A percentile compares a stretch with the other conserved stretches of the same genome.
Conservation (phyloP, 208 protist species). For the Trichomonas gallinae region DNA sequence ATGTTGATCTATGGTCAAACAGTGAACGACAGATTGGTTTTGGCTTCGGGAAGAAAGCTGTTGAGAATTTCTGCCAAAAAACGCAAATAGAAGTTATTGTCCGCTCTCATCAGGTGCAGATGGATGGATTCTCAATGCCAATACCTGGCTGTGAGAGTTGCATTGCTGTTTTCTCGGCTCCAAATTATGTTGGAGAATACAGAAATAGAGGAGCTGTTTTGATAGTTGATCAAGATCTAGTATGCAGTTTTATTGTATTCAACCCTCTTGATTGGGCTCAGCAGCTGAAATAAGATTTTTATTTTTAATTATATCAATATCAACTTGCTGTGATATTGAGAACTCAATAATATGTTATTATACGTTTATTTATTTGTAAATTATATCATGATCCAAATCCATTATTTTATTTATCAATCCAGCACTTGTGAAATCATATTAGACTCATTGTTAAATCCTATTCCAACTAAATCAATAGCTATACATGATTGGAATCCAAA, state of each 20-base stretch:
- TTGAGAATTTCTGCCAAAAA: constrained; percentile 87
- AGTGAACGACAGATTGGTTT: constrained; percentile 95
- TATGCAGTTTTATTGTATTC: constrained; percentile 9
- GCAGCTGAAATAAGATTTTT: not conserved
- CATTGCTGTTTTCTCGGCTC: not conserved
- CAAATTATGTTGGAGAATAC: not conserved
- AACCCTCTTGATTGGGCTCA: not conserved
- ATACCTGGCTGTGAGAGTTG: not conserved
- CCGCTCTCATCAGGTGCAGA: constrained; percentile 80
- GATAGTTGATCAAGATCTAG: not conserved
- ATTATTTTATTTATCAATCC: no score
- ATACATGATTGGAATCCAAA: no score
- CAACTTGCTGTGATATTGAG: no score
- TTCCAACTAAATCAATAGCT: no score
- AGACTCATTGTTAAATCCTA: no score
- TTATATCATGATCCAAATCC: no score
- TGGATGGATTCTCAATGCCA: constrained; percentile 68
- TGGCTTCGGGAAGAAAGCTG: constrained; percentile 89
- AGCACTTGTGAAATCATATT: no score
- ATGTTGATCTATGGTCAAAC: constrained; percentile 63
- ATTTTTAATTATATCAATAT: not conserved
- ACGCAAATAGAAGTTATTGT: constrained; percentile 96
- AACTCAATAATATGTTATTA: no score
- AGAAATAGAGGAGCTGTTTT: not conserved
- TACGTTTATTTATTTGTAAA: no score